These are phyloP conservation scores for Sclerotinia sclerotiorum DNA, from an alignment of 2,329 filamentous ascomycete genomes.

Conservation along the genomic window DNA sequence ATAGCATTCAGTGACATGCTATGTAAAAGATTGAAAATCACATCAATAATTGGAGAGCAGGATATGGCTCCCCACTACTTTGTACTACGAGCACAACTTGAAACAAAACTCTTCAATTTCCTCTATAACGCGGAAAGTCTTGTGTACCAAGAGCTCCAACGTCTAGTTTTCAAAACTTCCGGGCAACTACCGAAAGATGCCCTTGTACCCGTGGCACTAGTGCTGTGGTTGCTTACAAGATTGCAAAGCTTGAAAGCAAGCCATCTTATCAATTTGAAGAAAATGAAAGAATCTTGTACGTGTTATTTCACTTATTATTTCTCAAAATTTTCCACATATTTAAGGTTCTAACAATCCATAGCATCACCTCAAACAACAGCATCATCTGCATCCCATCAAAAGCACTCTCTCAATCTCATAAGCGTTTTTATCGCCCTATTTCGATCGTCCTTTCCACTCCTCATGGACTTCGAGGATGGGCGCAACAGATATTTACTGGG, in stretches of 20 bases:
- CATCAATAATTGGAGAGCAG: not conserved
- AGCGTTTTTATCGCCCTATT: slow-evolving; percentile 35
- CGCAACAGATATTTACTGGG: slow-evolving; percentile 32
- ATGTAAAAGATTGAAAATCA: slow-evolving; percentile 30
- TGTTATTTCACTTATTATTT: slow-evolving; percentile 12
- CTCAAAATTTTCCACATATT: not conserved
- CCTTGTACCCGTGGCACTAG: slow-evolving; percentile 35
- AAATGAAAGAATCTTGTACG: slow-evolving; percentile 24
- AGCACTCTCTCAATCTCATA: slow-evolving; percentile 31
- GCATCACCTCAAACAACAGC: not conserved
- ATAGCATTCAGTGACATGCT: slow-evolving; percentile 30
- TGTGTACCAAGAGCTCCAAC: slow-evolving; percentile 33
- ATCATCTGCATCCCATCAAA: slow-evolving; percentile 30
- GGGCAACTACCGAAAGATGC: slow-evolving; percentile 32
- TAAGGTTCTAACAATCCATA: not conserved
- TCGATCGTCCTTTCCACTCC: slow-evolving; percentile 33
- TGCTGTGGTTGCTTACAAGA: slow-evolving; percentile 34
- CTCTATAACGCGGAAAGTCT: slow-evolving; percentile 31
- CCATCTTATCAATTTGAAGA: slow-evolving; percentile 30
- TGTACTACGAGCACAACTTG: slow-evolving; percentile 31
- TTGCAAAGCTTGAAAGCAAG: slow-evolving; percentile 30
- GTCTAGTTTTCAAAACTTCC: slow-evolving; percentile 34
- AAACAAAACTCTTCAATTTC: slow-evolving; percentile 36
- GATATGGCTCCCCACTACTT: not conserved
- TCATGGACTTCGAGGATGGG: slow-evolving; percentile 34